Evolutionary conservation across 768 basidiomycete species (phyloP), one percentile per base, ranked within the genome.

Genomic region (Lentinula lateritia): DNA sequence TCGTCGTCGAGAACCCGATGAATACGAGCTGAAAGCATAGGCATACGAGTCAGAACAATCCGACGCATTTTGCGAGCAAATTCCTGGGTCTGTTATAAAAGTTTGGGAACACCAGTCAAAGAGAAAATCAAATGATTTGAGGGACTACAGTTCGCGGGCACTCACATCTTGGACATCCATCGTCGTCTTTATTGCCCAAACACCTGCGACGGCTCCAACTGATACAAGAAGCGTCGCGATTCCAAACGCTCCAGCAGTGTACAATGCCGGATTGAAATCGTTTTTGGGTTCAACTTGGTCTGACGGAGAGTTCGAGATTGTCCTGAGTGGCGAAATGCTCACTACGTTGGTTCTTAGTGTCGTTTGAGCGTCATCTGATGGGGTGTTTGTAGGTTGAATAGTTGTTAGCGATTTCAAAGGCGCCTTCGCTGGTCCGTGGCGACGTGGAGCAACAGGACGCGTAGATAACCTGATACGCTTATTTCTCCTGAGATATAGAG

Each of bases 31-130:
- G 76, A 73, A 10, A 82, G 69, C 18, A 68, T 64, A 0, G 80
- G 80, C 73, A 80, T 74, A n/a, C 72, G 69, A 0, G 67, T 67
- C 5, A 73, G 66, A 3, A 82, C 66, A 28, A 71, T 68, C 4
- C 63, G 50, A 34, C 79, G 76, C 78, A 82, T 79, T 54, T 69
- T 64, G 15, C 71, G 66, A 2, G 76, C 75, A 61, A 82, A 82
- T 55, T 81, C 74, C 45, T 75, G 60, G 0, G 74, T 76, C 81
- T 82, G 58, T 38, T 15, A 6, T 8, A 5, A 35, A n/a, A n/a
- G 1, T n/a, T 58, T 5, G 18, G 3, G 48, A 39, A 3, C 8
- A 16, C 8, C 35, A 6, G 38, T 59, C n/a, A 45, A 18, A 18
- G 42, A 42, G 45, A 13, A 23, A 13, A 3, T 28, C 3, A 28